Percentiles rank a stretch among this genome's conserved stretches.
Evolutionary conservation across 176 grass and related monocot species (phyloP).

Genomic region (Tuctoria greenei): DNA sequence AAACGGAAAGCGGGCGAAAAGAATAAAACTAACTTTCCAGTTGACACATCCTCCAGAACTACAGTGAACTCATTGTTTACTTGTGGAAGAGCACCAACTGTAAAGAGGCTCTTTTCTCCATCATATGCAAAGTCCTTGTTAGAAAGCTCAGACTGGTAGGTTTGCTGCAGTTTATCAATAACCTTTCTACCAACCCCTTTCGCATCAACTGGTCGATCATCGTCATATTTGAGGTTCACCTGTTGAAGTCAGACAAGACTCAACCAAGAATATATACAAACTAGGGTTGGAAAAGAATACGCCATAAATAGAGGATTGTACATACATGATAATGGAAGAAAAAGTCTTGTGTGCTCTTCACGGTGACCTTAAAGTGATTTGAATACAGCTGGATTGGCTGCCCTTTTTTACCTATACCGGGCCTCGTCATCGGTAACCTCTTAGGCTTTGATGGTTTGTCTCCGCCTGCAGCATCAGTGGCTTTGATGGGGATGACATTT

Average conservation of each 20-base stretch:
- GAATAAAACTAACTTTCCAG: constrained; percentile 44
- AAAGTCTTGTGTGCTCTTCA: constrained; percentile 46
- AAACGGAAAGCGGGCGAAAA: background rate
- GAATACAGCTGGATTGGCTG: constrained; percentile 46
- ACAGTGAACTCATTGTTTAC: constrained; percentile 57
- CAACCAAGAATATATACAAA: constrained; percentile 16
- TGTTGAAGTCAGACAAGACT: constrained; percentile 21
- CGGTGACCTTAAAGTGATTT: constrained; percentile 69
- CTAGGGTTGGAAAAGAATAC: background rate
- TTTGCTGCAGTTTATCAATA: constrained; percentile 60
- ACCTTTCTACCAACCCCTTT: constrained; percentile 67
- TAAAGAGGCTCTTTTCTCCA: constrained; percentile 65
- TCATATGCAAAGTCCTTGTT: constrained; percentile 70
- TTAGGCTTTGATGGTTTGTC: constrained; percentile 37
- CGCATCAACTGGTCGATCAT: constrained; percentile 43
- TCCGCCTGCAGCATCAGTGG: background rate
- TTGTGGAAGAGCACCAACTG: constrained; percentile 59
- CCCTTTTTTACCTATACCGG: constrained; percentile 57
- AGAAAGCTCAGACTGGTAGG: constrained; percentile 48
- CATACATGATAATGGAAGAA: constrained; percentile 87
- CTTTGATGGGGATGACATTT: constrained; percentile 44
- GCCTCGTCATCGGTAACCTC: constrained; percentile 51
- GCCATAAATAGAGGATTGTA: constrained; percentile 6
- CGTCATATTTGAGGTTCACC: constrained; percentile 71
- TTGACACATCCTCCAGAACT: constrained; percentile 48